Evolutionary conservation across 768 basidiomycete genomes (phyloP), one percentile per base, ranked within the genome.

Genomic region (Podaxis rugospora): DNA sequence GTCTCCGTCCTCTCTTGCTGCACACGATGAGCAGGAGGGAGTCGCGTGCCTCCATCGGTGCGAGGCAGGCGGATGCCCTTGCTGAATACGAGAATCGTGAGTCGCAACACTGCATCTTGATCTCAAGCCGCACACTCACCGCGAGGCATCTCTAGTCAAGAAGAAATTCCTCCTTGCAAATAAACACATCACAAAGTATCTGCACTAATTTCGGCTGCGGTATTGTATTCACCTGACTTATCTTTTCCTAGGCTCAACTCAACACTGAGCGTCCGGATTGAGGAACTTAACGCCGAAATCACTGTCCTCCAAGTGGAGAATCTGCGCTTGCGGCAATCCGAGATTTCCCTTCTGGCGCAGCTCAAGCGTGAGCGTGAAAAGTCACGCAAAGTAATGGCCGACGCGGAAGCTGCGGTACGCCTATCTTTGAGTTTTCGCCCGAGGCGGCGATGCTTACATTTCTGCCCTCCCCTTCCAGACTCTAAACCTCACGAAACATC

Each of bases 101-200:
- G 90, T 82, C 42, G 53, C 54, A 11, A 64, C 63, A 50, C 42
- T 57, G 58, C 32, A 54, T 61, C 53, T 62, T 55, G 59, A 50
- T 55, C 62, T 60, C 62, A 57, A 62, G 62, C 62, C 70, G 71
- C 64, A 68, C 63, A 61, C 66, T 69, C 62, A 70, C 66, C 67
- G 68, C 52, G 72, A 79, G 72, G 72, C 70, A 65, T 73, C 64
- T 61, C 46, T 70, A 93, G 92, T 93, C 80, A 93, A 93, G 86
- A 92, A 91, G 86, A 93, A 92, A 77, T 93, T 92, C 68, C 80
- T 93, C 21, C 86, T 92, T 62, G 90, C 91, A 61, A 93, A 93
- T 76, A 93, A 92, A 74, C 92, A 93, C 75, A 93, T 93, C 70
- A 92, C 92, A 25, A 93, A 93, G 91, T 92, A 66, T 40, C 82